Evolutionary conservation across 1,139 yeast species (phyloP).

Genomic region (Saccharomyces hybrid): DNA sequence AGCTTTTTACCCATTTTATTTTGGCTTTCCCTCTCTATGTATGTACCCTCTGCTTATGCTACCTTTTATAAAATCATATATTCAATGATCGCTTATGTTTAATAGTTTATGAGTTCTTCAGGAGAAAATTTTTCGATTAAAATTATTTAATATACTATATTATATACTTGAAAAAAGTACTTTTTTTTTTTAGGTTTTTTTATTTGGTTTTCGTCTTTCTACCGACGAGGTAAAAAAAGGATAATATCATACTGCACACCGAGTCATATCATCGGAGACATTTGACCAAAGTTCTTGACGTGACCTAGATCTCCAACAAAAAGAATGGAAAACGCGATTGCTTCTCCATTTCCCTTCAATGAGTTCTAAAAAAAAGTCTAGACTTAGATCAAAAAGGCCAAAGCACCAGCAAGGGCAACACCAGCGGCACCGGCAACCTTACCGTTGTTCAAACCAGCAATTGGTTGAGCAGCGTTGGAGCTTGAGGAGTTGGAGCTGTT

Average conservation of each 20-base stretch:
- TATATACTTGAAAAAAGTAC: not conserved
- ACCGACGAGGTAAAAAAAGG: not conserved
- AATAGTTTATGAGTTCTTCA: not conserved
- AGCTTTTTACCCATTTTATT: slow-evolving; percentile 7
- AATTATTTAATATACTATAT: not conserved
- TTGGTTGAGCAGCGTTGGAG: slow-evolving; percentile 11
- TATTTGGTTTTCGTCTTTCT: not conserved
- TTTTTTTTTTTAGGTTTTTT: not conserved
- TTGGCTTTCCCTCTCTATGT: not conserved
- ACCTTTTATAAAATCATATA: not conserved
- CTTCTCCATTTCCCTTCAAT: not conserved
- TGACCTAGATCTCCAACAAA: not conserved
- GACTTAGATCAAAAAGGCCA: slow-evolving; percentile 22
- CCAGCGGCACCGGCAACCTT: slow-evolving; percentile 17
- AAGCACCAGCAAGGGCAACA: slow-evolving; percentile 27
- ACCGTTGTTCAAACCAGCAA: slow-evolving; percentile 11
- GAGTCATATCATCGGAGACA: not conserved
- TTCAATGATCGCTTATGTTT: not conserved
- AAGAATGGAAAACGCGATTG: not conserved
- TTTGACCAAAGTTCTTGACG: not conserved
- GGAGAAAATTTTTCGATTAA: not conserved
- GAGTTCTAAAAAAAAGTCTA: not conserved
- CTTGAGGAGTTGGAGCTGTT: slow-evolving; percentile 6
- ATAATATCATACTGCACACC: not conserved
- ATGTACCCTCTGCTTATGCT: not conserved